Base-by-base conservation (phyloP, 345 rosid genomes). In the Psidium guajava region DNA sequence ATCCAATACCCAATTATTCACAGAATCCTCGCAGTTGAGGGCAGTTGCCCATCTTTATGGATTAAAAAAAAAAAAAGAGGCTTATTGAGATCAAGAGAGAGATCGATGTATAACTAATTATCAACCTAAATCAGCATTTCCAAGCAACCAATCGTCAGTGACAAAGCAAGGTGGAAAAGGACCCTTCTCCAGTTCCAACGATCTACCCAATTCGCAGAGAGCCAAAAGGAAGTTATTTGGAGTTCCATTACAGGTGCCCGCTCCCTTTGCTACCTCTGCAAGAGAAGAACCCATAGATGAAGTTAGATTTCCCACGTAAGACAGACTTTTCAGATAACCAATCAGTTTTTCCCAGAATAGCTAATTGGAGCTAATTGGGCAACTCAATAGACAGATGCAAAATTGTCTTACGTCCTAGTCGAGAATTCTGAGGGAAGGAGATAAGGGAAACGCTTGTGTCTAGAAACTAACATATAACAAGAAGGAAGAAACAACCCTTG, bases 51-150 rank as follows among this genome's bases (percentile, higher is more conserved):
- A 83, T 80, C 83, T 73, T 89, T 87, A 82, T 90, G 87, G 11
- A 47, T 36, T 2, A 47, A 47, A 47, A 47, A 47, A 49, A 8
- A 47, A 82, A 87, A 80, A 82, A 89, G 87, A 83, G 74, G 86
- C 54, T 91, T 90, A 89, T 90, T 90, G 85, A 27, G 83, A 54
- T 88, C 85, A 83, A 44, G 21, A 87, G 58, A 56, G 83, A 85
- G 27, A 54, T 85, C 81, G 54, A 82, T 87, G 84, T 54, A 85
- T 87, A 88, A 82, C 83, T 86, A 85, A 85, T 85, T 61, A 54
- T 83, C 83, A 83, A 85, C 88, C 88, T 88, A 90, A 83, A 91
- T 85, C 87, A 86, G 82, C 87, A 87, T 28, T 28, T 89, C 74
- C 69, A 87, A 88, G 83, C 86, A 88, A 75, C 87, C 87, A 84